Base-by-base conservation (phyloP, 2,329 filamentous ascomycete genomes). In the Colletotrichum coccodes region DNA sequence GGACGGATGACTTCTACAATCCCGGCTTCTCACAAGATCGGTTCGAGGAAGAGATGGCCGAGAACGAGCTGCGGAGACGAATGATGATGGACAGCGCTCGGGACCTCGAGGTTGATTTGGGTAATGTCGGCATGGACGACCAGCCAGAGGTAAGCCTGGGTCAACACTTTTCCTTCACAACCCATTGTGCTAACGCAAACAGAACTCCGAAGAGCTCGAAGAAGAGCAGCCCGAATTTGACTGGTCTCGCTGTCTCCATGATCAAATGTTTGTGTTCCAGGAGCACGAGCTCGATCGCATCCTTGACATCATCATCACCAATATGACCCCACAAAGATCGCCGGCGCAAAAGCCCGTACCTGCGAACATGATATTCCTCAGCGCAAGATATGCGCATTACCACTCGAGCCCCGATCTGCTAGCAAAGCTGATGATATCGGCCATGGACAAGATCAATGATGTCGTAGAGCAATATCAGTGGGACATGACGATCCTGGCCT, bases 41-140 rank as follows among this genome's bases (percentile, higher is more conserved):
- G 23, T 98, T 99, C 71, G 96, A 99, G 79, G 95, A 98, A 77
- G 96, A 99, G 78, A 91, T 98, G 87, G 95, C 95, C 3, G 96
- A 99, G 79, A 97, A 94, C 74, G 96, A 98, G 80, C 90, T 98
- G 88, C 94, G 95, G 77, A 89, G 95, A 71, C 90, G 96, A 36
- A 97, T 99, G 94, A 98, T 98, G 95, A 96, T 97, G 89, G 96
- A 99, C 79, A 99, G 96, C 76, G 95, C 96, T 6, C 92, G 97
- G 72, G 97, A 99, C 78, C 85, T 99, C 40, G 96, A 99, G 79
- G 96, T 99, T 47, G 96, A 99, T 76, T 81, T 99, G 63, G 96
- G 95, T 14, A 99, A 97, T 75, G 89, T 99, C 64, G 96, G 96
- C 34, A 91, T 99, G 75, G 96, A 99, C 77, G 96, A 99, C 78